Evolutionary conservation across 371 early-diverging fungal genomes (phyloP), one percentile per base, ranked within the genome.

Genomic region (Paraphysoderma sedebokerense): DNA sequence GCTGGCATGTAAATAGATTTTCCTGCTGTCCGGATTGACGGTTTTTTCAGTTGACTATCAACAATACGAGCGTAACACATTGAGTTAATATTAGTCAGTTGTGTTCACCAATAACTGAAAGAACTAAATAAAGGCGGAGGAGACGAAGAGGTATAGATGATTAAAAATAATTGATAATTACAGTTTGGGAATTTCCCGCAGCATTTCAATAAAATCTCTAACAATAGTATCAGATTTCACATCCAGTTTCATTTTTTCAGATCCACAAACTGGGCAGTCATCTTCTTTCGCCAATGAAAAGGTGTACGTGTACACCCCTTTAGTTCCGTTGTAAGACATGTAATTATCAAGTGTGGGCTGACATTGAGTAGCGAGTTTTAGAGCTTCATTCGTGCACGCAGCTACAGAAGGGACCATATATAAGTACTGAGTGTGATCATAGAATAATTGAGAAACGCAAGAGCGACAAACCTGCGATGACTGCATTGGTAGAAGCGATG

Each of bases 241-340:
- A 0, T 62, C 60, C 28, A 72, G 51, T 29, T 62, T 62, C 0
- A 58, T 48, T 6, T 45, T 8, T 2, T 47, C 63, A 8, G 62
- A 62, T 5, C 91, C 87, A 57, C 97, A 96, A 2, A 93, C 92
- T 27, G 87, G 81, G 59, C 97, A 96, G 20, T 87, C 83, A 0
- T 78, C 73, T 50, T 83, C 81, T 56, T 75, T 76, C 59, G 81
- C 77, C 48, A 82, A 79, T 38, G 78, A 71, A 65, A 92, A 92
- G 1, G 90, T 85, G 54, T 87, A 80, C 2, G 90, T 87, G 61
- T 92, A 91, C 20, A 93, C 65, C 24, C 90, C 83, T 38, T 71
- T 76, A 49, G 87, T 84, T 42, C 93, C 97, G 6, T 79, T 81
- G 62, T 92, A 96, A 80, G 91, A 84, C 85, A 91, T 82, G 62